Base-by-base conservation (phyloP, 768 basidiomycete species). In the Podaxis pistillaris region DNA sequence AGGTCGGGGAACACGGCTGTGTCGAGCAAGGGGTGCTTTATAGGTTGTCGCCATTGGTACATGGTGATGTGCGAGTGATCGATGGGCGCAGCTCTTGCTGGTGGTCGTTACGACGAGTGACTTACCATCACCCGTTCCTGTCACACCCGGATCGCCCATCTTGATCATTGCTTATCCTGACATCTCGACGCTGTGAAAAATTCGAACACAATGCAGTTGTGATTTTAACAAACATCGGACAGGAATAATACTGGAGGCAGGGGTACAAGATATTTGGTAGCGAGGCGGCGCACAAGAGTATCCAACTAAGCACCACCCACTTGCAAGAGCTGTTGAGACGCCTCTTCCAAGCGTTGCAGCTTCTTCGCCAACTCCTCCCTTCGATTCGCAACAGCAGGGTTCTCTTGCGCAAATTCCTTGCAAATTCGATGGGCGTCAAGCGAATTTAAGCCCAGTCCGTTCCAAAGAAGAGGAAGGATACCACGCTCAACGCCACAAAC, bases 361-460 rank as follows among this genome's bases (percentile, higher is more conserved):
- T 82, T 86, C 69, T 83, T 83, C 63, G 66, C 56, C 44, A 86
- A 66, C 50, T 86, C 86, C 26, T 76, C 77, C 11, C 88, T 75
- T 24, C 69, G 72, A 2, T 75, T 76, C 0, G 81, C 75, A 19
- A 86, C 65, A 13, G 75, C 70, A 0, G 77, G 74, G 15, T 73
- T 78, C 68, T 90, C 86, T 64, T 81, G 79, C 1, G 88, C 72
- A 50, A 85, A 76, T 40, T 83, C 78, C 64, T 72, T 71, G 68
- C 86, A 89, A n/a, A 81, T 82, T 0, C 72, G 69, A 17, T 72
- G 68, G 0, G 78, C 85, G 9, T 86, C 78, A 0, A 74, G 63
- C 0, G 83, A 81, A 12, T 83, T 81, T 44, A 90, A 73, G 0
- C 81, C 81, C 4, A 91, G 79, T 0, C 81, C 82, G 0, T 71